A percentile compares a stretch with the other conserved stretches of the same genome.
Evolutionary conservation across 768 basidiomycete genomes (phyloP).

Genomic region (Naganishia vaughanmartiniae): DNA sequence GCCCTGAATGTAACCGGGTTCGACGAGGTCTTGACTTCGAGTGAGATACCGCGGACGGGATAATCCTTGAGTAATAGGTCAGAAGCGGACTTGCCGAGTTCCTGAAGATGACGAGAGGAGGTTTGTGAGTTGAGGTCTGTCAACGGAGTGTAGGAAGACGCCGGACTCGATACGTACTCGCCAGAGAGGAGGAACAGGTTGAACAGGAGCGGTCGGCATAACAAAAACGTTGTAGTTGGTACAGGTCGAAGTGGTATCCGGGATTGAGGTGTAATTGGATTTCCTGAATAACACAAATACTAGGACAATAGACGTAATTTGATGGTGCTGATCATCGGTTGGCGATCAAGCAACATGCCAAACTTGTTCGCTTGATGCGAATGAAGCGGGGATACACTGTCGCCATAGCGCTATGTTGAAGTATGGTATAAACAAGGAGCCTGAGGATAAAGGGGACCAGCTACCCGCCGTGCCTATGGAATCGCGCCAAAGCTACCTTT

Average conservation of each 20-base stretch:
- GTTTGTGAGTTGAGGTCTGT: not conserved
- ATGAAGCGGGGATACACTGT: no score
- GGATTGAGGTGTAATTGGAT: no score
- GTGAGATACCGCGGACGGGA: conserved; percentile 62
- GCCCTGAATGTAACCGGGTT: conserved; percentile 80
- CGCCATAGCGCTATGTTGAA: no score
- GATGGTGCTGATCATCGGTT: no score
- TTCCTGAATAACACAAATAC: no score
- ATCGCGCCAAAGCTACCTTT: no score
- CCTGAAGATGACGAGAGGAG: conserved; percentile 34
- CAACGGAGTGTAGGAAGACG: not conserved
- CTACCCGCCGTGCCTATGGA: no score
- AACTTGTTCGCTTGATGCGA: no score
- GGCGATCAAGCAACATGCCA: no score
- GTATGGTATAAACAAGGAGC: no score
- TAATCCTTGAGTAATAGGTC: conserved; percentile 93
- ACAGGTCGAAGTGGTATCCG: not conserved
- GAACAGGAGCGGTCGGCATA: not conserved
- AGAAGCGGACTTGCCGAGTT: conserved; percentile 84
- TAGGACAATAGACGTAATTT: no score
- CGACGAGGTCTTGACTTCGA: conserved; percentile 56
- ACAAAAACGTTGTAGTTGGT: not conserved
- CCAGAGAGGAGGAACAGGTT: conserved; percentile 25
- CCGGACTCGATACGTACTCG: not conserved
- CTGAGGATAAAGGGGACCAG: no score